Conservation (phyloP, 495 filamentous ascomycete species). For the Aspergillus bridgeri region DNA sequence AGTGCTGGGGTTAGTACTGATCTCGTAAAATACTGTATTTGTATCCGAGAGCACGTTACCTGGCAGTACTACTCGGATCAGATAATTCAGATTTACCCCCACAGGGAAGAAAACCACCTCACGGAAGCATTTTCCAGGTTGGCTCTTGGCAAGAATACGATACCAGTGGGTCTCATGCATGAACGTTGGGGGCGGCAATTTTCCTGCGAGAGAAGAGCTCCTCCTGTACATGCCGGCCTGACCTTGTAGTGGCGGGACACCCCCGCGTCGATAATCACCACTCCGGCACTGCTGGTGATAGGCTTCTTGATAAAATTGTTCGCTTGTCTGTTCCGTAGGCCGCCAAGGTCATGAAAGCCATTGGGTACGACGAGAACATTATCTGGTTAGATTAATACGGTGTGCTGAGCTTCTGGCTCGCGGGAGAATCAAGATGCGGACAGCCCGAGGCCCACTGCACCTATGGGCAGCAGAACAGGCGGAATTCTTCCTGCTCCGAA, state of each 20-base stretch:
- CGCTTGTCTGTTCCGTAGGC: no score
- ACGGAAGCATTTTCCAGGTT: neutral
- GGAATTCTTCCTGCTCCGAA: neutral
- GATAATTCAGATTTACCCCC: neutral
- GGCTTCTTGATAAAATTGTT: no score
- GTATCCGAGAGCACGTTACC: no score
- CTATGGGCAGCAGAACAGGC: neutral
- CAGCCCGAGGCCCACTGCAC: neutral
- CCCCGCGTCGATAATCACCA: no score
- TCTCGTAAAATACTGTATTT: no score
- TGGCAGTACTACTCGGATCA: neutral
- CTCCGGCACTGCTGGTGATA: no score
- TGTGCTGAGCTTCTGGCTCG: neutral
- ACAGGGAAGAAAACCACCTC: neutral
- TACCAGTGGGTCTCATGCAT: neutral
- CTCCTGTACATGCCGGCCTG: no score
- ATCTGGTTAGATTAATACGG: constrained; percentile 16
- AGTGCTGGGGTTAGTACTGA: no score
- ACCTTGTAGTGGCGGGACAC: no score
- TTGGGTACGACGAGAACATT: neutral
- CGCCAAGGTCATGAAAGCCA: neutral
- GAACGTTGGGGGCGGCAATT: no score
- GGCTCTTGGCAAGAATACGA: neutral
- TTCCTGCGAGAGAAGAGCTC: no score
- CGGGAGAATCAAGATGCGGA: neutral